phyloP scores from a whole-genome alignment of 192 early-diverging fungal genomes.

The Podila verticillata region DNA sequence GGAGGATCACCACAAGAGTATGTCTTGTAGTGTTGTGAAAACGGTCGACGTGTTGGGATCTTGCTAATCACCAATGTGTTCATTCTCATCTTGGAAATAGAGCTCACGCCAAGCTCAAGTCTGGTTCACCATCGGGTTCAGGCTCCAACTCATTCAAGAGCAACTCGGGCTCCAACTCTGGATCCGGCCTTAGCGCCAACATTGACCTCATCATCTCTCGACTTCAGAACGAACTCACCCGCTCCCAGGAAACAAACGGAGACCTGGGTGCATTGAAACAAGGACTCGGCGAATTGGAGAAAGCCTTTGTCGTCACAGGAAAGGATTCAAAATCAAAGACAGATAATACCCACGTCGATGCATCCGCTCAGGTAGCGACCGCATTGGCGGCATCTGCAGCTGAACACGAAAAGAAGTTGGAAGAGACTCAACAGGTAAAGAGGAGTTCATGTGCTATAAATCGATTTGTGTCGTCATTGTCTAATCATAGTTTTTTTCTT shows the following conservation, averaged over 20 bases:
- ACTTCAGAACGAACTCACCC: conserved; percentile 43
- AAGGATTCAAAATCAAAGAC: background rate
- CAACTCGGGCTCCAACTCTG: conserved; percentile 7
- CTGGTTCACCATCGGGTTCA: conserved; percentile 13
- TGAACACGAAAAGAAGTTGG: conserved; percentile 21
- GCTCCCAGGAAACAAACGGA: conserved; percentile 43
- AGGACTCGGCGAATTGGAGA: conserved; percentile 35
- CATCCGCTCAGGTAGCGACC: background rate
- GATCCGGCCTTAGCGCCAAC: conserved; percentile 31
- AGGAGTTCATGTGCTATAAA: background rate
- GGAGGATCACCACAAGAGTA: conserved; percentile 47
- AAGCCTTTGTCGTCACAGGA: conserved; percentile 17
- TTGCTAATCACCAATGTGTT: background rate
- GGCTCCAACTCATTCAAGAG: conserved; percentile 11
- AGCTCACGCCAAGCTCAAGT: conserved; percentile 34
- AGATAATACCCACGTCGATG: background rate
- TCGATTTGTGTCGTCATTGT: background rate
- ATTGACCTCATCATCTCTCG: conserved; percentile 45
- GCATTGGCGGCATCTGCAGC: background rate
- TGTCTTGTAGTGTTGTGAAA: background rate
- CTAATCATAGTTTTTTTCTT: background rate
- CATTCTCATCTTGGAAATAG: background rate
- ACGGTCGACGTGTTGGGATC: background rate
- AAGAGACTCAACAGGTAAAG: conserved; percentile 21
- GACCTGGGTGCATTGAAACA: conserved; percentile 44